Base-by-base conservation (phyloP, 2,329 filamentous ascomycete genomes). In the Cryphonectria parasitica region DNA sequence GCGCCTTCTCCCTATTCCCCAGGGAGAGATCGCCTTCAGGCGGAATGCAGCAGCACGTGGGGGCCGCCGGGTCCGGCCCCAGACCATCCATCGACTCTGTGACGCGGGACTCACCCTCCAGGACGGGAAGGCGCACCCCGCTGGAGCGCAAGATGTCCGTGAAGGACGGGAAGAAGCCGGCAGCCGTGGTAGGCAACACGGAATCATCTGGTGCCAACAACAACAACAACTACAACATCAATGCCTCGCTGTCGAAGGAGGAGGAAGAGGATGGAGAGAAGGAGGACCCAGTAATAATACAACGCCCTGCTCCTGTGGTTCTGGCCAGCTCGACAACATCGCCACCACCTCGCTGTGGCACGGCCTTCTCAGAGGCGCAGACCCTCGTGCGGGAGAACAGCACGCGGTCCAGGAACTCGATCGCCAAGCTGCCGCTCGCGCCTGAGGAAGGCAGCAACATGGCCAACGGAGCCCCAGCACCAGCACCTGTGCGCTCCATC, bases 401-500 rank as follows among this genome's bases (percentile, higher is more conserved):
- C 76, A 82, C 80, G 64, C 80, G 82, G 25, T 88, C 87, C 1
- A 82, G 86, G 68, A 86, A 80, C 77, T 90, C 87, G 28, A 89
- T 89, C 74, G 85, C 86, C 66, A 89, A 90, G 74, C 79, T 82
- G 34, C 87, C 86, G 22, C 75, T 85, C 4, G 73, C 78, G 15
- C n/a, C 66, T 61, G 77, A 77, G 15, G 66, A 71, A 28, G 73
- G 19, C 63, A 49, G 19, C 45, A 49, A 5, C 45, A 22, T 19
- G 45, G 71, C 31, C 66, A 72, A 66, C 72, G 73, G 65, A 71
- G 69, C 8, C 68, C 71, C 22, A 70, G 49, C 71, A 28, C 67
- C 72, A 61, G 69, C 41, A 7, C 82, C 86, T 0, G 85, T 92
- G 75, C 86, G 88, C 43, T 94, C 92, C 34, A 94, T 95, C 75